Evolutionary conservation across 768 basidiomycete genomes (phyloP).

Genomic region (Floccularia luteovirens): DNA sequence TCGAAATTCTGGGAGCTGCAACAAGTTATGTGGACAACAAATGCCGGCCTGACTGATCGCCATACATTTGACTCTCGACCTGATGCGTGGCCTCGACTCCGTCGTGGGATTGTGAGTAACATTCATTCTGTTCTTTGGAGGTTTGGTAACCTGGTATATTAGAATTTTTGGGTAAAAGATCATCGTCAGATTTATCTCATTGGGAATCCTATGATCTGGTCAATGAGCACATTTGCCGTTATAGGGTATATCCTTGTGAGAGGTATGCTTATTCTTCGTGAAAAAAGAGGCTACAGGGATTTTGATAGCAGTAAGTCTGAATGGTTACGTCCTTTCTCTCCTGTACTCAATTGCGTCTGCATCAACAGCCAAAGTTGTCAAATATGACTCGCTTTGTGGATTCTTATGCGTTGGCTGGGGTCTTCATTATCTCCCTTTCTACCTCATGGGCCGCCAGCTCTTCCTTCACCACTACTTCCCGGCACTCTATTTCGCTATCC

Average conservation of each 20-base stretch:
- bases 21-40: slow-evolving; percentile 94
- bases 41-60: slow-evolving; percentile 90
- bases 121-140: background rate
- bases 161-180: slow-evolving; percentile 99
- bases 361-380: slow-evolving; percentile 70
- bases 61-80: slow-evolving; percentile 97
- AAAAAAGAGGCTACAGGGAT: slow-evolving; percentile 86
- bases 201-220: slow-evolving; percentile 95
- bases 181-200: slow-evolving; percentile 92
- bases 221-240: slow-evolving; percentile 69
- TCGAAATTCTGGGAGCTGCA: slow-evolving; percentile 89
- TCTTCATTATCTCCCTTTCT: slow-evolving; percentile 95
- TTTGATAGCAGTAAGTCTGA: slow-evolving; percentile 80
- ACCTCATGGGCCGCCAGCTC: slow-evolving; percentile 92
- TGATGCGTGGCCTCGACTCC: slow-evolving; percentile 80
- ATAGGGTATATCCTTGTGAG: slow-evolving; percentile 60
- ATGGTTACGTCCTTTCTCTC: background rate
- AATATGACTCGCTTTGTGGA: slow-evolving; percentile 85
- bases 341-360: background rate
- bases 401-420: slow-evolving; percentile 92
- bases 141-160: slow-evolving; percentile 5
- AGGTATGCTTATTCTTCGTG: slow-evolving; percentile 77
- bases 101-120: slow-evolving; percentile 84
- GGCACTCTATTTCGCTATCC: slow-evolving; percentile 88
- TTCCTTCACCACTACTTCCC: slow-evolving; percentile 99